phyloP scores from a whole-genome alignment of 2,329 filamentous ascomycete species.

The Thermomyces lanuginosus region DNA sequence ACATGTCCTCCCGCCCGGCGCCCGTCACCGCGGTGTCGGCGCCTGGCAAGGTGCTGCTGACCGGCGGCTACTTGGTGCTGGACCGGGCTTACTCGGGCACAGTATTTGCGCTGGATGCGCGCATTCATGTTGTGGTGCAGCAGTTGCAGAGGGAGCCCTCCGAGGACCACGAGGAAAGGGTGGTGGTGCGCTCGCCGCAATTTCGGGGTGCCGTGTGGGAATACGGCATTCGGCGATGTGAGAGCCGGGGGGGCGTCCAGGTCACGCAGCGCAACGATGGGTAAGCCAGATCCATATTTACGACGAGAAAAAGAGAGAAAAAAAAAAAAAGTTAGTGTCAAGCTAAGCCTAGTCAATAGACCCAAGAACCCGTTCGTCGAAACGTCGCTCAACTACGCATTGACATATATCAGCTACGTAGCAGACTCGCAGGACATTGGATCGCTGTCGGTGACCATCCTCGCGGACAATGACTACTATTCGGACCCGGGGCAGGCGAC shows the following conservation, averaged over 20 bases:
- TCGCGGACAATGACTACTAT: slow-evolving; percentile 95
- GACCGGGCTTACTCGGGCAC: slow-evolving; percentile 69
- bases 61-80: slow-evolving; percentile 87
- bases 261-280: slow-evolving; percentile 47
- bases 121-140: slow-evolving; percentile 45
- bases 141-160: slow-evolving; percentile 38
- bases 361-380: slow-evolving; percentile 75
- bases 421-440: slow-evolving; percentile 40
- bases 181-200: slow-evolving; percentile 81
- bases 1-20: slow-evolving; percentile 5
- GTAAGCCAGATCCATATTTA: slow-evolving; percentile 18
- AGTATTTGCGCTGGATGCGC: slow-evolving; percentile 47
- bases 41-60: slow-evolving; percentile 87
- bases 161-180: slow-evolving; percentile 44
- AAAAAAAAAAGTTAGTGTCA: too few species aligned
- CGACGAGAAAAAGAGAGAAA: too few species aligned
- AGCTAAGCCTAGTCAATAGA: slow-evolving; percentile 17
- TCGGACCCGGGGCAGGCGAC: slow-evolving; percentile 44
- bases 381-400: slow-evolving; percentile 70
- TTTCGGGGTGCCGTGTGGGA: slow-evolving; percentile 77
- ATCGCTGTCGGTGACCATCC: slow-evolving; percentile 62
- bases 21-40: slow-evolving; percentile 54
- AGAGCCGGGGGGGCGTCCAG: slow-evolving; percentile 60
- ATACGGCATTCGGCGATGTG: slow-evolving; percentile 58
- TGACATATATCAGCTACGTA: slow-evolving; percentile 54